A percentile compares a stretch with the other conserved stretches of the same genome.
Conservation (phyloP, 2,329 filamentous ascomycete genomes). For the Cladosporium halotolerans region DNA sequence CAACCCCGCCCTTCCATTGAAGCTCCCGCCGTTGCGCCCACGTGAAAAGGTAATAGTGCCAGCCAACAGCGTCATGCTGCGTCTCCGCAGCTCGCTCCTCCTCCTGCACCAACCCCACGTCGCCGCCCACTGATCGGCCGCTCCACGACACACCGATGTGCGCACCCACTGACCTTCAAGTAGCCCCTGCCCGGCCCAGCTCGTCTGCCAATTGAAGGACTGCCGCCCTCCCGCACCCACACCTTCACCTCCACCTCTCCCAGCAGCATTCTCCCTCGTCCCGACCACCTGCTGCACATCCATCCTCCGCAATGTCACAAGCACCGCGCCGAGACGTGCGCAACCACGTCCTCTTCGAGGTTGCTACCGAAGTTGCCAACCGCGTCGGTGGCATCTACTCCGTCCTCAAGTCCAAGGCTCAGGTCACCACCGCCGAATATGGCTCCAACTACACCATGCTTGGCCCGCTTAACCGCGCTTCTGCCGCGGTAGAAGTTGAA, state of each 20-base stretch:
- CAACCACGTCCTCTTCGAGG: conserved; percentile 93
- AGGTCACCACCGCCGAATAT: conserved; percentile 97
- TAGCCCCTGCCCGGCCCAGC: neutral
- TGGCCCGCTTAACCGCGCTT: conserved; percentile 85
- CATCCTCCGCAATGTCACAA: conserved; percentile 26
- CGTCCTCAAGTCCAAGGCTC: conserved; percentile 97
- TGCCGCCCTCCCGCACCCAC: no score
- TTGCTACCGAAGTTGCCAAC: conserved; percentile 95
- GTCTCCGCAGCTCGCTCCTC: neutral
- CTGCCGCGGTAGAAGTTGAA: conserved; percentile 96
- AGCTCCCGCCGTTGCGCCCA: conserved; percentile 2
- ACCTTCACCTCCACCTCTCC: neutral
- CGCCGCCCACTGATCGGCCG: neutral
- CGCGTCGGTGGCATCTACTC: conserved; percentile 98
- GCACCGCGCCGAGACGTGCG: conserved; percentile 64
- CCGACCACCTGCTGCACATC: neutral
- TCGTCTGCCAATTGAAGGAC: no score
- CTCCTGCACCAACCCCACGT: conserved; percentile 1
- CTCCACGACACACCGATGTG: neutral
- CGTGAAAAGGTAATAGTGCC: conserved; percentile 6
- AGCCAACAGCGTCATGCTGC: neutral
- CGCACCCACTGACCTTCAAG: conserved; percentile 1
- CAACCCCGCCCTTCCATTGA: neutral
- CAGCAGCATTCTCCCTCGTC: neutral
- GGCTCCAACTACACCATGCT: conserved; percentile 93